Evolutionary conservation across 2,329 filamentous ascomycete species (phyloP).

Genomic region (Fusarium scirpi): DNA sequence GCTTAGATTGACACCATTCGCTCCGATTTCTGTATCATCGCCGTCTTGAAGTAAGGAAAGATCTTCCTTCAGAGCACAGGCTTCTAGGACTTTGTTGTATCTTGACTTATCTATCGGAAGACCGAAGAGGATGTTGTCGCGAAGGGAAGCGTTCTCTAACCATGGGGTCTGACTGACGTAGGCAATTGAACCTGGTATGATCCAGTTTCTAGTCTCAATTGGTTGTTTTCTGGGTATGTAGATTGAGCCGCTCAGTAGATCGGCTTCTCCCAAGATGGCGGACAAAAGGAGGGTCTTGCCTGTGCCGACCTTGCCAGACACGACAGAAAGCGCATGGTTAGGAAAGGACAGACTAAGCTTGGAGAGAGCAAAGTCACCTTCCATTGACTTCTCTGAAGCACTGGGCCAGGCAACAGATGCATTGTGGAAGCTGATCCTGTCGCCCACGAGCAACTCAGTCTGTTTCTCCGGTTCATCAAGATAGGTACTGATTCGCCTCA

Average conservation of each 20-base stretch:
- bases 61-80: slow-evolving; percentile 79
- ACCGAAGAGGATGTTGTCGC: slow-evolving; percentile 81
- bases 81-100: slow-evolving; percentile 75
- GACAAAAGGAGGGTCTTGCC: slow-evolving; percentile 81
- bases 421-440: slow-evolving; percentile 72
- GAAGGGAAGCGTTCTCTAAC: slow-evolving; percentile 84
- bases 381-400: slow-evolving; percentile 67
- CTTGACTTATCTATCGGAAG: slow-evolving; percentile 74
- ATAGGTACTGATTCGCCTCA: slow-evolving; percentile 77
- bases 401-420: slow-evolving; percentile 78
- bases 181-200: slow-evolving; percentile 74
- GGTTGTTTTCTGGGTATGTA: slow-evolving; percentile 62
- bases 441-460: slow-evolving; percentile 64
- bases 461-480: slow-evolving; percentile 73
- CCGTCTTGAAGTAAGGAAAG: slow-evolving; percentile 79
- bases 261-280: slow-evolving; percentile 79
- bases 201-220: slow-evolving; percentile 72
- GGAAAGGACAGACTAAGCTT: slow-evolving; percentile 75
- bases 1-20: slow-evolving; percentile 84
- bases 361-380: slow-evolving; percentile 71
- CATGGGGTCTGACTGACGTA: slow-evolving; percentile 83
- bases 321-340: slow-evolving; percentile 74
- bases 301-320: slow-evolving; percentile 80
- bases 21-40: slow-evolving; percentile 82
- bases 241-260: slow-evolving; percentile 72